Conservation (phyloP, 345 rosid genomes). For the Stellera chamaejasme region DNA sequence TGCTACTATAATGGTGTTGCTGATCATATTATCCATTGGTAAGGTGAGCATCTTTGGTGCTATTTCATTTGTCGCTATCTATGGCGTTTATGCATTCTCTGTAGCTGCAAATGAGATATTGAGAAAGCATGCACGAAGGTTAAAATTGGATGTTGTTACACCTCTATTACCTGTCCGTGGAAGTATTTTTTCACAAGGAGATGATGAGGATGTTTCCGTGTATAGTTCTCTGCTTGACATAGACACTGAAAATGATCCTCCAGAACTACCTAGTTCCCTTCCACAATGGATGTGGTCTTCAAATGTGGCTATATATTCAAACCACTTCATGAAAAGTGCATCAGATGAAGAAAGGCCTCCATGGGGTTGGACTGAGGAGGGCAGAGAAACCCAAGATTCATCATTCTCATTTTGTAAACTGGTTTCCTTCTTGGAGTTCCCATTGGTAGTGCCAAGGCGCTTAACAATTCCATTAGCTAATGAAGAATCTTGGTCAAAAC, state of each 20-base stretch:
- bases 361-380: conserved; percentile 51
- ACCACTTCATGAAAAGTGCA: conserved; percentile 32
- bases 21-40: conserved; percentile 54
- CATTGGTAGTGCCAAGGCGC: conserved; percentile 58
- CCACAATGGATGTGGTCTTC: conserved; percentile 83
- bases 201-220: conserved; percentile 29
- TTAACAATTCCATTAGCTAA: conserved; percentile 70
- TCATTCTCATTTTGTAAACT: conserved; percentile 28
- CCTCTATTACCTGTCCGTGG: conserved; percentile 44
- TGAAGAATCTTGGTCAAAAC: conserved; percentile 71
- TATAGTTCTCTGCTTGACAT: conserved; percentile 43
- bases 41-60: conserved; percentile 56
- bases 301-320: conserved; percentile 63
- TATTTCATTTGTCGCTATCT: conserved; percentile 59
- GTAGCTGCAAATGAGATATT: conserved; percentile 82
- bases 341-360: conserved; percentile 38
- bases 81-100: conserved; percentile 54
- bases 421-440: conserved; percentile 50
- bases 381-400: conserved; percentile 18
- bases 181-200: conserved; percentile 34
- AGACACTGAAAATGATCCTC: conserved; percentile 41
- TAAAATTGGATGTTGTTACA: conserved; percentile 39
- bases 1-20: conserved; percentile 37
- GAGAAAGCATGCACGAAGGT: conserved; percentile 51
- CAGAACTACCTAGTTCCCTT: conserved; percentile 44